phyloP scores from a whole-genome alignment of 306 rosid genomes.

The Vigna angularis region DNA sequence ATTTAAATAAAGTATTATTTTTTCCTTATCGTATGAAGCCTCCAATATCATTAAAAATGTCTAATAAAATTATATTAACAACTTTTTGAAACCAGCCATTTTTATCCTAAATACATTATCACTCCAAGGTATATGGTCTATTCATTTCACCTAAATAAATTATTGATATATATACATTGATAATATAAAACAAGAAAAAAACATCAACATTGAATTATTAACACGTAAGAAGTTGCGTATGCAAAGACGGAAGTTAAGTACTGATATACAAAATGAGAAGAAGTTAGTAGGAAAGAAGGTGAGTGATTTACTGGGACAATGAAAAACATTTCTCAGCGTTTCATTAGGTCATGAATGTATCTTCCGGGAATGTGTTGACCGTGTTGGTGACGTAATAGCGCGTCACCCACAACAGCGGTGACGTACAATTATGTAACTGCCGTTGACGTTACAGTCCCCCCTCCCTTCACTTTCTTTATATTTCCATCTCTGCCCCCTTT shows the following conservation, averaged over 20 bases:
- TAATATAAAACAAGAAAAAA: too few species aligned
- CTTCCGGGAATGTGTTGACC: conserved; percentile 55
- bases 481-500: conserved; percentile 32
- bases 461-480: neutral
- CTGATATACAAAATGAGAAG: neutral
- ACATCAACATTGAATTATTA: too few species aligned
- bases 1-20: too few species aligned
- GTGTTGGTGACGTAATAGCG: conserved; percentile 30
- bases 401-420: conserved; percentile 63
- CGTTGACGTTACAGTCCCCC: conserved; percentile 71
- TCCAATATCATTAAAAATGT: too few species aligned
- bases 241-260: neutral
- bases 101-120: too few species aligned
- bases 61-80: too few species aligned
- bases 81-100: too few species aligned
- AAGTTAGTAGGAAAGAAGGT: neutral
- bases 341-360: conserved; percentile 19
- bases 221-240: neutral
- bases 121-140: too few species aligned
- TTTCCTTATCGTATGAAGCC: too few species aligned
- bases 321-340: neutral
- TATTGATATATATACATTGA: too few species aligned
- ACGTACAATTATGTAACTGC: conserved; percentile 63
- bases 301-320: neutral
- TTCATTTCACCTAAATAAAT: too few species aligned